Conservation (phyloP, 371 early-diverging fungal genomes). For the Coemansia sp. region DNA sequence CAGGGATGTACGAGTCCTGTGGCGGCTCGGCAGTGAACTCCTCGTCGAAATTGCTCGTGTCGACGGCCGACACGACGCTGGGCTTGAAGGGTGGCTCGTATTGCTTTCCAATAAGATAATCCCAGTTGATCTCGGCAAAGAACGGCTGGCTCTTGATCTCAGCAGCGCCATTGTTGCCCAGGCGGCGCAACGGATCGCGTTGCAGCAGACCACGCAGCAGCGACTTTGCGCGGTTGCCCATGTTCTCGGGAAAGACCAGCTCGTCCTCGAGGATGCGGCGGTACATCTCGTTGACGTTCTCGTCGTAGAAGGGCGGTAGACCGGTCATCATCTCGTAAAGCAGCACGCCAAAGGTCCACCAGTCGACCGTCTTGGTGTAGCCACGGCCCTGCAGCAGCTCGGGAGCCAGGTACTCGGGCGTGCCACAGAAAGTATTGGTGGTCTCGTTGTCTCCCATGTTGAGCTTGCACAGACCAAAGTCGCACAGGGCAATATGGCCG, state of each 20-base stretch:
- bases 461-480: conserved; percentile 97
- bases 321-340: conserved; percentile 96
- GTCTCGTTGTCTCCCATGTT: conserved; percentile 91
- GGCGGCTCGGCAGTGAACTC: conserved; percentile 92
- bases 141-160: conserved; percentile 90
- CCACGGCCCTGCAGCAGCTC: conserved; percentile 91
- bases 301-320: conserved; percentile 94
- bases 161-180: conserved; percentile 83
- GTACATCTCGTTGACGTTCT: conserved; percentile 95
- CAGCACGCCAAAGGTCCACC: conserved; percentile 98
- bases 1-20: conserved; percentile 80
- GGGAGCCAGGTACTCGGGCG: conserved; percentile 99
- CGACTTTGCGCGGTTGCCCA: conserved; percentile 71
- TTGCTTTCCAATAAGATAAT: conserved; percentile 77
- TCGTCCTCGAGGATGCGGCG: conserved; percentile 85
- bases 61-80: conserved; percentile 79
- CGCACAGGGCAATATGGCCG: conserved; percentile 97
- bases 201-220: conserved; percentile 76
- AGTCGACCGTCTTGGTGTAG: conserved; percentile 94
- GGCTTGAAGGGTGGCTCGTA: conserved; percentile 95
- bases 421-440: conserved; percentile 98
- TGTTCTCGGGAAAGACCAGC: conserved; percentile 81
- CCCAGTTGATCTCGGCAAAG: conserved; percentile 93
- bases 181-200: conserved; percentile 79
- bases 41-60: conserved; percentile 93